Evolutionary conservation across 495 filamentous ascomycete species (phyloP).

Genomic region (Friedmanniomyces endolithicus): DNA sequence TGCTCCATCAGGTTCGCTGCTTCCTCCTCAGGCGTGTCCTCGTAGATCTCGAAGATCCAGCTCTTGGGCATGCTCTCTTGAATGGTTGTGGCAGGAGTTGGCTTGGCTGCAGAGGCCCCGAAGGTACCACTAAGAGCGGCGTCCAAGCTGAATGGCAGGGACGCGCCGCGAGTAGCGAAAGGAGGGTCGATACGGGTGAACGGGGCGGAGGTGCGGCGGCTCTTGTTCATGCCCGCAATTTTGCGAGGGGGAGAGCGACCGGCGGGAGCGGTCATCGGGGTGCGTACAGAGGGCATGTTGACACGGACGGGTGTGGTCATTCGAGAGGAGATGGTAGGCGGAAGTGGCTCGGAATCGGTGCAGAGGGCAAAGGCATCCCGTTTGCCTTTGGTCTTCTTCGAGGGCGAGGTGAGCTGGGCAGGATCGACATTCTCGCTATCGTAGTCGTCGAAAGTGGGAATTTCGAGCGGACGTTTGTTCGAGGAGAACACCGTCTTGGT

Average conservation of each 20-base stretch:
- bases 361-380: conserved; percentile 36
- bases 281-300: conserved; percentile 16
- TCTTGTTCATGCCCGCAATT: conserved; percentile 44
- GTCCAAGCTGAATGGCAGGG: conserved; percentile 62
- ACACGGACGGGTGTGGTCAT: conserved; percentile 32
- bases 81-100: conserved; percentile 5
- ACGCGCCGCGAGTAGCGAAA: conserved; percentile 27
- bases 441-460: conserved; percentile 34
- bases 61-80: conserved; percentile 40
- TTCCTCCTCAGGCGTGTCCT: conserved; percentile 79
- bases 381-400: conserved; percentile 48
- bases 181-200: conserved; percentile 51
- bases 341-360: conserved; percentile 25
- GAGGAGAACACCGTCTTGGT: conserved; percentile 15
- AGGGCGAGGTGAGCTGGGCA: conserved; percentile 42
- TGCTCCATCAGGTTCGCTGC: conserved; percentile 87
- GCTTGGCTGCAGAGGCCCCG: conserved; percentile 29
- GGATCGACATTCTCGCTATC: conserved; percentile 80
- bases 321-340: conserved; percentile 32
- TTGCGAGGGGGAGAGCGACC: conserved; percentile 51
- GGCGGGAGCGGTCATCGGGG: conserved; percentile 36
- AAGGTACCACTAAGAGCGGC: conserved; percentile 62
- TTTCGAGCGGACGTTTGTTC: conserved; percentile 31
- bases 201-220: conserved; percentile 43
- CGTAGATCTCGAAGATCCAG: conserved; percentile 93